Conservation (phyloP, 2,329 filamentous ascomycete species). For the Fusarium staphyleae region DNA sequence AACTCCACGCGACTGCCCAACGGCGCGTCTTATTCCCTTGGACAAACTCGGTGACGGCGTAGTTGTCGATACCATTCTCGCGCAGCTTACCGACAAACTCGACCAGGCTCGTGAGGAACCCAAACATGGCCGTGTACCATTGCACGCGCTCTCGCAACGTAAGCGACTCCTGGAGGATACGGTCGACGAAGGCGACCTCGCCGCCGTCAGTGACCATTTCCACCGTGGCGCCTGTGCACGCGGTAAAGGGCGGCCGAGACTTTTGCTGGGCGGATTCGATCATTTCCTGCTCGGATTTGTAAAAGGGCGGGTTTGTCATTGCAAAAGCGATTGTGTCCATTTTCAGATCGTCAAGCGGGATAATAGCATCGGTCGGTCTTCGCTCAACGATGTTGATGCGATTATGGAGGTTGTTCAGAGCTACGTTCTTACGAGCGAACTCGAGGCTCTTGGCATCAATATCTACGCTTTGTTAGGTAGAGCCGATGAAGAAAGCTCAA, state of each 20-base stretch:
- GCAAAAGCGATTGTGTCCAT: constrained; percentile 73
- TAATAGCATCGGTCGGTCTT: constrained; percentile 58
- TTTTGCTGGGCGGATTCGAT: constrained; percentile 70
- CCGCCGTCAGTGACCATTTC: constrained; percentile 90
- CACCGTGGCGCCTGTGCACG: constrained; percentile 76
- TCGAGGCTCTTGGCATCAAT: constrained; percentile 74
- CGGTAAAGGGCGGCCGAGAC: constrained; percentile 70
- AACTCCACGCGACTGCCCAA: constrained; percentile 93
- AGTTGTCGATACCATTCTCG: constrained; percentile 71
- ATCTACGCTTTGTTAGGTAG: constrained; percentile 55
- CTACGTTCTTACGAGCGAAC: constrained; percentile 72
- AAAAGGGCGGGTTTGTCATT: constrained; percentile 97
- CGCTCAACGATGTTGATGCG: constrained; percentile 71
- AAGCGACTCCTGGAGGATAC: constrained; percentile 75
- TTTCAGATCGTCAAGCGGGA: constrained; percentile 66
- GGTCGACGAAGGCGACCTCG: constrained; percentile 75
- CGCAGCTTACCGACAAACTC: constrained; percentile 66
- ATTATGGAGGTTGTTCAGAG: constrained; percentile 66
- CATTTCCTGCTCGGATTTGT: constrained; percentile 76
- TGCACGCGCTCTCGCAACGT: constrained; percentile 65
- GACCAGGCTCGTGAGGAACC: constrained; percentile 75
- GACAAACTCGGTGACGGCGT: constrained; percentile 79
- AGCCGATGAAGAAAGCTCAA: not conserved
- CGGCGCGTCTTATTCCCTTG: constrained; percentile 80
- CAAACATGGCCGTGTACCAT: constrained; percentile 94